Conservation (phyloP, 192 early-diverging fungal genomes). For the Backusella tuberculispora region DNA sequence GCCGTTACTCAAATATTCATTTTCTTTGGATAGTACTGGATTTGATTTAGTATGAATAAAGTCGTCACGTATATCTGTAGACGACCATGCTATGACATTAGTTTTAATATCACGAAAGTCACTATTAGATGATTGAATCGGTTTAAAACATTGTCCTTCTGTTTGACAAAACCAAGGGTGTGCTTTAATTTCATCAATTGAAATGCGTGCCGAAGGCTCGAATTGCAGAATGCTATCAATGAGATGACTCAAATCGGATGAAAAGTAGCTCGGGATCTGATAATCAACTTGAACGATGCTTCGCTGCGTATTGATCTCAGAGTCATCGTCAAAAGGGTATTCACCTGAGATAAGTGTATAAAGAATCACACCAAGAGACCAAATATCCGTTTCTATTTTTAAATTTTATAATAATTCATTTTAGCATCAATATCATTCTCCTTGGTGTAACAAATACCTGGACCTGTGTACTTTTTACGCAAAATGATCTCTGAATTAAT, state of each 20-base stretch:
- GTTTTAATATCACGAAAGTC: conserved; percentile 16
- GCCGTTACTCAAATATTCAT: not conserved
- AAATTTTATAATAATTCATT: conserved; percentile 44
- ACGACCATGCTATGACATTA: not conserved
- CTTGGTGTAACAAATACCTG: conserved; percentile 49
- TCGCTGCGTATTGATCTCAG: conserved; percentile 63
- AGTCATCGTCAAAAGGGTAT: conserved; percentile 82
- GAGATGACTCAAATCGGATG: conserved; percentile 60
- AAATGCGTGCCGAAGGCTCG: conserved; percentile 65
- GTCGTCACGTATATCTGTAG: not conserved
- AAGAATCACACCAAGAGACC: conserved; percentile 91
- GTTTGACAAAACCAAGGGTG: conserved; percentile 59
- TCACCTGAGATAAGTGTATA: conserved; percentile 85
- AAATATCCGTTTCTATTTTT: conserved; percentile 79
- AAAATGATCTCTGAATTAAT: conserved; percentile 64
- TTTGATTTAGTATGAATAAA: conserved; percentile 17
- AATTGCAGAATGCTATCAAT: conserved; percentile 66
- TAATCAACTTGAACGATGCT: conserved; percentile 77
- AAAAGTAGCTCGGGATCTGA: conserved; percentile 68
- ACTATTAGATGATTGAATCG: not conserved
- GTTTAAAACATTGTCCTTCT: conserved; percentile 22
- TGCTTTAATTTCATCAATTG: conserved; percentile 62
- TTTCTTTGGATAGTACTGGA: not conserved
- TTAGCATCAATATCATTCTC: not conserved
- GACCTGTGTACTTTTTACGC: conserved; percentile 76